Conservation (phyloP, 2,329 filamentous ascomycete species). For the Xylaria sp. region DNA sequence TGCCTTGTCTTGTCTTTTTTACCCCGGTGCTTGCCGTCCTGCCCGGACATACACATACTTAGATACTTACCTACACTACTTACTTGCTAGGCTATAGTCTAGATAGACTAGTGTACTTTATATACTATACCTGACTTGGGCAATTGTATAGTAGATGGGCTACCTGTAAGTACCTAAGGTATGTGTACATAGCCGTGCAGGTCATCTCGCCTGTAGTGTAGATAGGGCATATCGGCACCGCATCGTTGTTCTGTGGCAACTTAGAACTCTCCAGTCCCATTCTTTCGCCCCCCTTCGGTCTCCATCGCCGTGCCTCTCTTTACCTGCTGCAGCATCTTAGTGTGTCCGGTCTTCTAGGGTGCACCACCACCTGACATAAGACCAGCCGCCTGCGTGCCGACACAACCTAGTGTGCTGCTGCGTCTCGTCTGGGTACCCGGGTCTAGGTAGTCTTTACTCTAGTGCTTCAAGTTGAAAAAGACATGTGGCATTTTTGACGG, state of each 20-base stretch:
- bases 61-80: neutral
- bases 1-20: no score
- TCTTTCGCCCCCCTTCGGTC: neutral
- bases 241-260: neutral
- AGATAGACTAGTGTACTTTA: no score
- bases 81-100: no score
- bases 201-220: no score
- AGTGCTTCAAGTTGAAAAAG: conserved; percentile 30
- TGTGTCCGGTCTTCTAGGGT: neutral
- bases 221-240: neutral
- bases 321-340: neutral
- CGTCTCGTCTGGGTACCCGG: neutral
- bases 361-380: conserved; percentile 1
- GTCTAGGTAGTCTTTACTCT: neutral
- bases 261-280: neutral
- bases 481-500: conserved; percentile 43
- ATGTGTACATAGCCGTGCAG: no score
- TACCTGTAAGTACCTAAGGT: no score
- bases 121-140: no score
- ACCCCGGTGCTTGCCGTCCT: no score
- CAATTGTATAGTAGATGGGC: no score
- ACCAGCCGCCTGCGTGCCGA: conserved; percentile 3
- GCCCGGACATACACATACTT: no score
- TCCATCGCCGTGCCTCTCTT: neutral
- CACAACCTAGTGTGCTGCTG: conserved; percentile 24